Base-by-base conservation (phyloP, 164 flowering plant species). In the Umbellularia californica region DNA sequence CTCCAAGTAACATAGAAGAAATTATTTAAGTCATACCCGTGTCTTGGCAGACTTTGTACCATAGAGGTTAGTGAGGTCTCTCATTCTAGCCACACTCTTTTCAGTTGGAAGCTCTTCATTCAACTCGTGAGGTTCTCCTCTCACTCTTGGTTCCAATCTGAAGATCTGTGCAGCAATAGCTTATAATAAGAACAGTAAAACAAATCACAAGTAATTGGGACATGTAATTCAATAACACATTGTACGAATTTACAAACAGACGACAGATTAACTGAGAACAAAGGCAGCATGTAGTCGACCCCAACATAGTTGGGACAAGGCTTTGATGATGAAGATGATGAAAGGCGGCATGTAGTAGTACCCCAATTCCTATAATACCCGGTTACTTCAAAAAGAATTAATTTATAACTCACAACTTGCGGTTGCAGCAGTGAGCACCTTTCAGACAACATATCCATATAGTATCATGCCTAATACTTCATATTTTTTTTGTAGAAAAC, bases 131-230 rank as follows among this genome's bases (percentile, higher is more conserved):
- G 22, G 7, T 5, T 25, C 41, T 11, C 76, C 84, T 72, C 77
- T 52, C 74, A 88, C 81, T 71, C 77, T 87, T 33, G 97, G 93
- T 75, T 88, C 94, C 82, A 94, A 72, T 76, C 97, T 85, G 71
- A 94, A 83, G 79, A 92, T 84, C 98, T 93, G 81, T 93, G 81
- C 68, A 79, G n/a, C 70, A 64, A 81, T 50, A 75, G 30, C 68
- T 24, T 58, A 62, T 55, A 19, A 25, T 71, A 28, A 22, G 23
- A 14, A 35, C 35, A 35, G 9, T 13, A 22, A 35, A n/a, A 2
- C 13, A 12, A 69, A 20, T 69, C 71, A 69, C 71, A 5, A 69
- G 55, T 7, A 19, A 51, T 15, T 17, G 5, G 24, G 13, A 12
- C 20, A 22, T 5, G 7, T 24, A 24, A 23, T 23, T n/a, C 10